Percentiles rank a stretch among this genome's conserved stretches.
phyloP scores from a whole-genome alignment of 1,284 basidiomycete genomes.

The Vanrija humicola region DNA sequence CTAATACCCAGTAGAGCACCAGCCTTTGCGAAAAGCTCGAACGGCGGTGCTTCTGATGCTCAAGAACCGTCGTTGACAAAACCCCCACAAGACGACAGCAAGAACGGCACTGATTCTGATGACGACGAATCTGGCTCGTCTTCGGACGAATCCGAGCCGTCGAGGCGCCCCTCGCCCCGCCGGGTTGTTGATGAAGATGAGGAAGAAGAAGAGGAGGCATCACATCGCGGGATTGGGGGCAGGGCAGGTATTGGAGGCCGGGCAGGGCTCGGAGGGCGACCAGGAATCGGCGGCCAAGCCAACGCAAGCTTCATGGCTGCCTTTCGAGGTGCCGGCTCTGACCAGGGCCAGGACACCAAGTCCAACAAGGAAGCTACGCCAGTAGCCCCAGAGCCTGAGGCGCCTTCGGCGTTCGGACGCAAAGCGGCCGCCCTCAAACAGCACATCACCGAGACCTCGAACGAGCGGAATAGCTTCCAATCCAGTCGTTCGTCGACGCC shows the following conservation, averaged over 20 bases:
- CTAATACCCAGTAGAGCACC: conserved; percentile 55
- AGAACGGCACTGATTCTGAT: conserved; percentile 11
- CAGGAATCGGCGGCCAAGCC: no score
- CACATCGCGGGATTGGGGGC: not conserved
- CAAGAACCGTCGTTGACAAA: no score
- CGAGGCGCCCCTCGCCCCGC: conserved; percentile 28
- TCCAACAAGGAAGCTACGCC: no score
- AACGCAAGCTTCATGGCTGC: no score
- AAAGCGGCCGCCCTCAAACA: conserved; percentile 26
- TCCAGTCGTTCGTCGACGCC: conserved; percentile 13
- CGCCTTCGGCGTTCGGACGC: conserved; percentile 26
- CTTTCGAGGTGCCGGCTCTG: no score
- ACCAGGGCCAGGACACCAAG: no score
- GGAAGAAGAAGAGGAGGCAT: conserved; percentile 24
- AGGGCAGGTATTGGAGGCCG: no score
- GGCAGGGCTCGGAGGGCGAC: no score
- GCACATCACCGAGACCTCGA: not conserved
- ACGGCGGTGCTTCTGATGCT: no score
- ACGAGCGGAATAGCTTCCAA: conserved; percentile 3
- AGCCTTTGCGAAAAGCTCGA: conserved; percentile 53
- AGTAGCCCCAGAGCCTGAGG: not conserved
- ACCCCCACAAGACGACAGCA: conserved; percentile 15
- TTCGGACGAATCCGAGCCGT: not conserved
- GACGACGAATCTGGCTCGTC: conserved; percentile 21
- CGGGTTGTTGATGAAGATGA: conserved; percentile 2